A percentile compares a stretch with the other conserved stretches of the same genome.
These are phyloP conservation scores for Ambrosiella cleistominuta DNA, from an alignment of 2,329 filamentous ascomycete species.

Conservation along the genomic window DNA sequence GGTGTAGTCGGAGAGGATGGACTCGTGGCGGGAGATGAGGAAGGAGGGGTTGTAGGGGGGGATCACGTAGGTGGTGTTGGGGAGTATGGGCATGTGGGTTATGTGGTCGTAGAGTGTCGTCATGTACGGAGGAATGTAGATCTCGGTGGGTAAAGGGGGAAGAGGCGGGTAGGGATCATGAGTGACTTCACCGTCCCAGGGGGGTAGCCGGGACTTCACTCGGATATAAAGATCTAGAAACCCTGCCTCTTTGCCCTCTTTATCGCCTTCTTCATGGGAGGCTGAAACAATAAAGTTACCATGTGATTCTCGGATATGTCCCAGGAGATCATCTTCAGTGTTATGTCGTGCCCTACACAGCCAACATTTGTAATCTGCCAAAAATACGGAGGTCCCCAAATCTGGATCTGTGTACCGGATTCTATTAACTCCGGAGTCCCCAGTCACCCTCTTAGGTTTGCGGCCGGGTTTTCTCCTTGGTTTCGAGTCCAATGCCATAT, in stretches of 20 bases:
- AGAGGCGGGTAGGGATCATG: background rate
- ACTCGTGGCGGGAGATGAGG: slow-evolving; percentile 41
- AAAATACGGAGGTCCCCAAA: background rate
- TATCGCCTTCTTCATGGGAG: background rate
- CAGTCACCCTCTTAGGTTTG: background rate
- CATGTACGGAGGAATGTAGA: slow-evolving; percentile 17
- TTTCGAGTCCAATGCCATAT: background rate
- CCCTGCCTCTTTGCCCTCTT: background rate
- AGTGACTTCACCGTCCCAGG: background rate
- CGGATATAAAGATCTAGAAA: background rate
- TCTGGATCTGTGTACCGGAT: background rate
- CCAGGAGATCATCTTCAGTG: background rate
- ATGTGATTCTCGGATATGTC: background rate
- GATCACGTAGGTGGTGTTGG: slow-evolving; percentile 29
- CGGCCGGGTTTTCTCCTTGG: background rate
- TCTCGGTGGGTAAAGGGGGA: background rate
- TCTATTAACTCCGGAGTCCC: background rate
- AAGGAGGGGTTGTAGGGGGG: slow-evolving; percentile 27
- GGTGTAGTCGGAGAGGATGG: slow-evolving; percentile 38
- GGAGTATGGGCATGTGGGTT: slow-evolving; percentile 33
- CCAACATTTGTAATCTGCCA: background rate
- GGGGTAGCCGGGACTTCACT: background rate
- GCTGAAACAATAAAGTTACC: background rate
- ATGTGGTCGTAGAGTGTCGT: slow-evolving; percentile 35
- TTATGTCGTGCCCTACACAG: background rate